These are phyloP conservation scores for Calendula officinalis DNA, from an alignment of 129 eudicot species.

Conservation along the genomic window DNA sequence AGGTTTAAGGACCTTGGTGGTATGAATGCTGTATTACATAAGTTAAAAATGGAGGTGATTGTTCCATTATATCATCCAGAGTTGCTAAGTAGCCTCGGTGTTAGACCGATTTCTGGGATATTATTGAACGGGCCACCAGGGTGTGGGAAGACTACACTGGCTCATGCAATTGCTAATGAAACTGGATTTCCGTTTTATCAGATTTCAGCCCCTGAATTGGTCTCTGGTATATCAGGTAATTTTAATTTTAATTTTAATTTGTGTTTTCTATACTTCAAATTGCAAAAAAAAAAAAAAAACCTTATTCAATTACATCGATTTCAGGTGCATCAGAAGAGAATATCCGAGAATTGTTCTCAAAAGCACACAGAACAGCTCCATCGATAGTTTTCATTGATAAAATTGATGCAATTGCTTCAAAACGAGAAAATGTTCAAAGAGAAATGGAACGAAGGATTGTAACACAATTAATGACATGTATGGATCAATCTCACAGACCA, in stretches of 20 bases:
- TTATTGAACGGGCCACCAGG: slow-evolving; percentile 90
- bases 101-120: too few relatives aligned
- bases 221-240: slow-evolving; percentile 85
- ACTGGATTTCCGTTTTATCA: slow-evolving; percentile 17
- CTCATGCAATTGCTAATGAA: slow-evolving; percentile 59
- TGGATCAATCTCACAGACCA: slow-evolving; percentile 61
- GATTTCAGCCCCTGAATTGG: slow-evolving; percentile 84
- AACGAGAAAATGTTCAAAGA: slow-evolving; percentile 66
- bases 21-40: slow-evolving; percentile 55
- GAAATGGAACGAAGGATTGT: slow-evolving; percentile 63
- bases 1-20: slow-evolving; percentile 87
- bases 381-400: slow-evolving; percentile 90
- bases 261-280: neutral
- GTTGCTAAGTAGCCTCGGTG: too few relatives aligned
- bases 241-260: too few relatives aligned
- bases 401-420: slow-evolving; percentile 92
- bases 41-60: too few relatives aligned
- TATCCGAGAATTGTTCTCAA: slow-evolving; percentile 68
- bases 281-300: too few relatives aligned
- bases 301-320: too few relatives aligned
- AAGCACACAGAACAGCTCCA: slow-evolving; percentile 91
- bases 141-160: slow-evolving; percentile 64
- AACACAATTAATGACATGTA: slow-evolving; percentile 81
- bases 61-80: too few relatives aligned
- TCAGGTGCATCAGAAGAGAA: slow-evolving; percentile 96